Evolutionary conservation across 768 basidiomycete genomes (phyloP), one percentile per base, ranked within the genome.

Genomic region (Multifurca ochricompacta): DNA sequence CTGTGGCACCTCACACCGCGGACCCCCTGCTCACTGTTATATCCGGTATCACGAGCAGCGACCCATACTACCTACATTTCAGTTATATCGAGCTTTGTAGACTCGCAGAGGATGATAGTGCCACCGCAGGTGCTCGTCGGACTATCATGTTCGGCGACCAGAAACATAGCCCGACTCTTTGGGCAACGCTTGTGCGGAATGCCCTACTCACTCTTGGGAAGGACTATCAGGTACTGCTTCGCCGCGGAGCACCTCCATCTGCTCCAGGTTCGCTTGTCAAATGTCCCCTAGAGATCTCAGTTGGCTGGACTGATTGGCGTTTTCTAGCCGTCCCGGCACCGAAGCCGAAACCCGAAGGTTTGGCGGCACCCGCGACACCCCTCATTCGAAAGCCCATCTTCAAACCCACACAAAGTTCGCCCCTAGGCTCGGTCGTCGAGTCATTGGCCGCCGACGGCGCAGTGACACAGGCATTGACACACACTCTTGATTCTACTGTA

Each of bases 221-320:
- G 1, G 86, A 91, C 65, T 89, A 89, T 57, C 85, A 85, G 60
- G 69, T 73, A 0, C 70, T 90, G 44, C 68, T 85, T 3, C 74
- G 78, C 1, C 71, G 78, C n/a, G 88, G 88, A 1, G 69, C 71
- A 18, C 72, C 73, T 6, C 63, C 67, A 8, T 57, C 66, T 1
- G 62, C 69, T 32, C 37, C 52, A 42, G 41, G 47, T 56, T 21
- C 14, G 41, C 8, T 11, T 11, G 11, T 39, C 18, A 28, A n/a
- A n/a, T 25, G 25, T 36, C 34, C 25, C 31, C 16, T 21, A 18
- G 14, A 18, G 19, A 19, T 13, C 30, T 34, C 21, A 6, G 3
- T 70, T 30, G 32, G 59, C 45, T n/a, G 10, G 61, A 27, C 14
- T 58, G 53, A 16, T 45, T 60, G 6, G 31, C 58, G 45, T 45